Evolutionary conservation across 2,329 filamentous ascomycete genomes (phyloP).

Genomic region (Biscogniauxia marginata): DNA sequence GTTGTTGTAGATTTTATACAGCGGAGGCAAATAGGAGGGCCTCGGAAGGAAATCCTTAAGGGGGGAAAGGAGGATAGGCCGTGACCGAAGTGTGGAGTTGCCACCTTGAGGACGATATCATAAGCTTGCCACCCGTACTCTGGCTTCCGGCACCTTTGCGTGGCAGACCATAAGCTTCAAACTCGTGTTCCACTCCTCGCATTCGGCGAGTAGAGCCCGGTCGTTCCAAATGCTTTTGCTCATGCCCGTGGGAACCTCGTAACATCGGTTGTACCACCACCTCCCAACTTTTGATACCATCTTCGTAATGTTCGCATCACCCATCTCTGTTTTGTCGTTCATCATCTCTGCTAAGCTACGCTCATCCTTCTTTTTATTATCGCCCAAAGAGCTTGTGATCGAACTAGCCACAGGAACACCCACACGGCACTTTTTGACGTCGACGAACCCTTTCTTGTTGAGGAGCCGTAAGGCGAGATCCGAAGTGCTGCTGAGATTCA

Average conservation of each 20-base stretch:
- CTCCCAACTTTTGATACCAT: slow-evolving; percentile 89
- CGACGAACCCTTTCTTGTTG: slow-evolving; percentile 66
- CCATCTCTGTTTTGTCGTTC: slow-evolving; percentile 64
- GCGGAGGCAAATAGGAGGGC: background rate
- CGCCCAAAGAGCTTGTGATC: slow-evolving; percentile 32
- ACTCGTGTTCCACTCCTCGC: slow-evolving; percentile 80
- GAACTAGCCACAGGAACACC: slow-evolving; percentile 69
- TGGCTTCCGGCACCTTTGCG: slow-evolving; percentile 72
- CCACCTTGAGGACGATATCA: slow-evolving; percentile 26
- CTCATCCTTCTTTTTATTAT: slow-evolving; percentile 43
- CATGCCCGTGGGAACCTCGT: slow-evolving; percentile 65
- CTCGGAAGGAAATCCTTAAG: slow-evolving; percentile 1
- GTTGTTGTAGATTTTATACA: background rate
- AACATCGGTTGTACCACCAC: slow-evolving; percentile 96
- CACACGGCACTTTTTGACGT: slow-evolving; percentile 73
- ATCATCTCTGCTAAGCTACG: slow-evolving; percentile 69
- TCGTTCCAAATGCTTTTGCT: slow-evolving; percentile 75
- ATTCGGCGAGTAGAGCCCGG: slow-evolving; percentile 73
- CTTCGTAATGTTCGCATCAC: slow-evolving; percentile 84
- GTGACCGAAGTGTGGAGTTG: background rate
- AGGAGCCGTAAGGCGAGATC: slow-evolving; percentile 65
- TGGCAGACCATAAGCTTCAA: slow-evolving; percentile 91
- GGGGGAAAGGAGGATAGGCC: background rate
- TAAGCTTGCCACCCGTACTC: slow-evolving; percentile 47
- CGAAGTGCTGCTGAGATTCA: slow-evolving; percentile 58